Percentiles rank a stretch among this genome's conserved stretches.
These are phyloP conservation scores for Rugonectria rugulosa DNA, from an alignment of 2,329 filamentous ascomycete species.

Conservation along the genomic window DNA sequence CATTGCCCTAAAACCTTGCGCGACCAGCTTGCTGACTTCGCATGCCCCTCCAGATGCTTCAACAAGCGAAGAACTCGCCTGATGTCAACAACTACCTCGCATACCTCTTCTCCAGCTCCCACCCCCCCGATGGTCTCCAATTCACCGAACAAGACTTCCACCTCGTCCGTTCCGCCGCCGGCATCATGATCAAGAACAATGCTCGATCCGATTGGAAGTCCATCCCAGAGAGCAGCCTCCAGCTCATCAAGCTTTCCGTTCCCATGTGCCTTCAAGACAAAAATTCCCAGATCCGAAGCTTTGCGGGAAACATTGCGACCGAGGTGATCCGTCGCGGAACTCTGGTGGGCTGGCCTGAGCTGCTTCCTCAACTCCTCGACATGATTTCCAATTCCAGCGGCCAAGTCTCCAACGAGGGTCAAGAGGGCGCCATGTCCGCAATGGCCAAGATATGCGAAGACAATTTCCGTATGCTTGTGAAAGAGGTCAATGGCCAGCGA, in stretches of 20 bases:
- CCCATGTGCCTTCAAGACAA: conserved; percentile 82
- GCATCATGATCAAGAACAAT: conserved; percentile 96
- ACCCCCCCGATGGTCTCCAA: conserved; percentile 66
- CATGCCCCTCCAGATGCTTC: conserved; percentile 75
- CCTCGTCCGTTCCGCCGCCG: conserved; percentile 84
- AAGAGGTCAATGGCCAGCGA: conserved; percentile 86
- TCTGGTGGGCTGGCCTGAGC: conserved; percentile 88
- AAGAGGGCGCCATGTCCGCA: conserved; percentile 94
- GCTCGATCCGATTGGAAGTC: conserved; percentile 77
- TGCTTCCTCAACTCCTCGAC: conserved; percentile 82
- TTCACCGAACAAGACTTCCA: conserved; percentile 70
- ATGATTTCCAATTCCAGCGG: conserved; percentile 78
- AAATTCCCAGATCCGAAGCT: conserved; percentile 83
- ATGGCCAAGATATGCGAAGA: conserved; percentile 97
- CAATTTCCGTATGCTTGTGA: conserved; percentile 85
- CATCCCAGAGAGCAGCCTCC: conserved; percentile 76
- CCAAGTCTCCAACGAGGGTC: conserved; percentile 72
- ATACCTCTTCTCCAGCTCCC: conserved; percentile 81
- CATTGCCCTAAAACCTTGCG: conserved; percentile 17
- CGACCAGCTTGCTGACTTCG: conserved; percentile 30
- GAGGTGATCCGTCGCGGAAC: conserved; percentile 87
- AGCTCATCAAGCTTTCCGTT: conserved; percentile 81
- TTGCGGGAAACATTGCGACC: conserved; percentile 92
- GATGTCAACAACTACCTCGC: conserved; percentile 98
- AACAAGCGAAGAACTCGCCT: conserved; percentile 84